These are phyloP conservation scores for Chrysanthemum makinoi DNA, from an alignment of 129 eudicot species.

Conservation along the genomic window DNA sequence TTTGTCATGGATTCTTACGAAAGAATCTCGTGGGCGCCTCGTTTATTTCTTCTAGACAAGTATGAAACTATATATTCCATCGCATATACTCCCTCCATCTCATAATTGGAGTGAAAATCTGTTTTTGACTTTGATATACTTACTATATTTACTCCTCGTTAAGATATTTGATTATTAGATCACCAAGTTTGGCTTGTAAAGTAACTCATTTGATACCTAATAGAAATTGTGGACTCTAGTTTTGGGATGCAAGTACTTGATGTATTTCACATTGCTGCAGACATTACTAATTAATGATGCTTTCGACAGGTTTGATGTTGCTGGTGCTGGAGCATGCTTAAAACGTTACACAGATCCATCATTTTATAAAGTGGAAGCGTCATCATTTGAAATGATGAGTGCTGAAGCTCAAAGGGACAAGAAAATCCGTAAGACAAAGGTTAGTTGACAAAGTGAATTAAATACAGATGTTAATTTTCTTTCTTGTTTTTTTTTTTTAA, in stretches of 20 bases:
- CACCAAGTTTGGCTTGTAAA: not conserved
- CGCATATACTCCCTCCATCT: not conserved
- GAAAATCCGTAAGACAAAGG: conserved; percentile 71
- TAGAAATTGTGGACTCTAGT: too few relatives aligned
- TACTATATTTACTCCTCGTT: not conserved
- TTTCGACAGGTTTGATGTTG: conserved; percentile 70
- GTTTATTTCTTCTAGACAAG: conserved; percentile 80
- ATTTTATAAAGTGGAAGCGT: conserved; percentile 57
- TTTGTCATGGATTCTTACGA: conserved; percentile 76
- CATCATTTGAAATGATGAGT: conserved; percentile 39
- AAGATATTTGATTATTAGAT: not conserved
- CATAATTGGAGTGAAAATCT: not conserved
- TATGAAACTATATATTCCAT: conserved; percentile 31
- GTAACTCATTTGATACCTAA: conserved; percentile 9
- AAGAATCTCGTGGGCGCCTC: conserved; percentile 41
- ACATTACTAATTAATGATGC: not conserved
- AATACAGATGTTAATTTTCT: not conserved
- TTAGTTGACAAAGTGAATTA: conserved; percentile 25
- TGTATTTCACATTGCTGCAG: too few relatives aligned
- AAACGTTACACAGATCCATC: conserved; percentile 87
- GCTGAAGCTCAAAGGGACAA: conserved; percentile 64
- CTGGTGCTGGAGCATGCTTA: conserved; percentile 88
- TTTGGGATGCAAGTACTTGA: too few relatives aligned
- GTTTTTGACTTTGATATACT: not conserved
- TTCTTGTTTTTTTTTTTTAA: too few relatives aligned